Evolutionary conservation across 2,329 filamentous ascomycete species (phyloP), one percentile per base, ranked within the genome.

Genomic region (Fusarium buharicum): DNA sequence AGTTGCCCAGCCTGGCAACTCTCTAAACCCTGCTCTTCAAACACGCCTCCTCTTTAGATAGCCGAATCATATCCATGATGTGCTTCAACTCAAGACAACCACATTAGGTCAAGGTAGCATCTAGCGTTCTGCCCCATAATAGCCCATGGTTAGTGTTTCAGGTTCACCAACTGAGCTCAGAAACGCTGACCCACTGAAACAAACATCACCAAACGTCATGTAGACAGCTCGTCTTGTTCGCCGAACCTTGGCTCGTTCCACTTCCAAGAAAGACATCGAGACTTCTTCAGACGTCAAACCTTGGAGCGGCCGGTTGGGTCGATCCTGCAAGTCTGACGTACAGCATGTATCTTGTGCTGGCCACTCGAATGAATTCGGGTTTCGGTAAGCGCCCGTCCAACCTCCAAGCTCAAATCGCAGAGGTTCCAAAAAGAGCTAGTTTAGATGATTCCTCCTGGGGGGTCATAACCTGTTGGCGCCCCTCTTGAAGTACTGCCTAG

Each of bases 381-480:
- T 69, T 70, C 55, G 58, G 48, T 62, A 66, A 44, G 49, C 65
- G 61, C 66, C 63, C 30, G 40, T 41, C 58, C 38, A 31, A 36
- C 46, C 44, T 40, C 28, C 20, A 53, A 27, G 43, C 49, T 51
- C 34, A 37, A 20, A 37, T 47, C 22, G 38, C 54, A 47, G 37
- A 41, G 38, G 45, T 20, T 41, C 47, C 41, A 58, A 51, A 40
- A 50, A 36, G 17, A 48, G 28, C 38, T 38, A 39, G 34, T 39
- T 60, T 76, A 86, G 72, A 87, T 86, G 64, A 87, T 87, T 38
- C 84, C 84, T 36, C 84, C 84, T 2, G 84, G 84, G 16, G 84
- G 84, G 64, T 86, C 84, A 67, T 86, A 86, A 20, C 77, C 78
- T 20, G 76, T 77, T 16, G 77, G 76, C 11, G 75, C 75, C 14